Evolutionary conservation across 495 filamentous ascomycete species (phyloP).

Genomic region (Trichoderma gamsii): DNA sequence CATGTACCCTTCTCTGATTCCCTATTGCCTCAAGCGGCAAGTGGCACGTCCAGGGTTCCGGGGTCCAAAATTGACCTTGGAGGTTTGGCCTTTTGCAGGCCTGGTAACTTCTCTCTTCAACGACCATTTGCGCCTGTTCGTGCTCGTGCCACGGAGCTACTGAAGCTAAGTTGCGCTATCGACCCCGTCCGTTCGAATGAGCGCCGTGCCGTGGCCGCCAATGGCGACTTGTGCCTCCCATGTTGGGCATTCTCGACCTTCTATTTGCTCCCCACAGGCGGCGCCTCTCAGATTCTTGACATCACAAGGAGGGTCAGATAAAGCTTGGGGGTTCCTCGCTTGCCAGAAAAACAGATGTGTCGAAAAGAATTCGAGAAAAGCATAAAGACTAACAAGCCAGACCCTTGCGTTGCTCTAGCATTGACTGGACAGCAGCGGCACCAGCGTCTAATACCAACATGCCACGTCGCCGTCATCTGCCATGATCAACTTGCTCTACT

Average conservation of each 20-base stretch:
- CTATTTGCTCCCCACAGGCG: not conserved
- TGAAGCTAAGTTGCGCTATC: constrained; percentile 1
- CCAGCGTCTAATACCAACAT: not conserved
- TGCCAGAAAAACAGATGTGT: not conserved
- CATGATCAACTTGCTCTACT: not conserved
- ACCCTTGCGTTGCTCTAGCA: not conserved
- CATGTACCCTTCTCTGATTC: not conserved
- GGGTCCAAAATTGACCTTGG: not conserved
- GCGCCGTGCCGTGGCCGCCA: not conserved
- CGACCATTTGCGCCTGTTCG: too few relatives aligned
- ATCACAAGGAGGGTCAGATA: not conserved
- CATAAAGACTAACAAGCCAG: too few relatives aligned
- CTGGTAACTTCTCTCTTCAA: not conserved
- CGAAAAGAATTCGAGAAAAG: not conserved
- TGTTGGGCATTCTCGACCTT: constrained; percentile 7
- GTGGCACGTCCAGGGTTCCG: not conserved
- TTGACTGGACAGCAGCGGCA: not conserved
- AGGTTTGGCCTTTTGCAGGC: not conserved
- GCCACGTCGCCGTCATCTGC: constrained; percentile 4
- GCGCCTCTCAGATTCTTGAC: constrained; percentile 8
- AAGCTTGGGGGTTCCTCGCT: not conserved
- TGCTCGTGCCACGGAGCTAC: too few relatives aligned
- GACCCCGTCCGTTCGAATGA: not conserved
- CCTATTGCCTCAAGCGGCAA: not conserved
- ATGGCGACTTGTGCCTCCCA: not conserved